These are phyloP conservation scores for Conticribra weissflogii DNA, from an alignment of 108 stramenopile species.

Conservation along the genomic window DNA sequence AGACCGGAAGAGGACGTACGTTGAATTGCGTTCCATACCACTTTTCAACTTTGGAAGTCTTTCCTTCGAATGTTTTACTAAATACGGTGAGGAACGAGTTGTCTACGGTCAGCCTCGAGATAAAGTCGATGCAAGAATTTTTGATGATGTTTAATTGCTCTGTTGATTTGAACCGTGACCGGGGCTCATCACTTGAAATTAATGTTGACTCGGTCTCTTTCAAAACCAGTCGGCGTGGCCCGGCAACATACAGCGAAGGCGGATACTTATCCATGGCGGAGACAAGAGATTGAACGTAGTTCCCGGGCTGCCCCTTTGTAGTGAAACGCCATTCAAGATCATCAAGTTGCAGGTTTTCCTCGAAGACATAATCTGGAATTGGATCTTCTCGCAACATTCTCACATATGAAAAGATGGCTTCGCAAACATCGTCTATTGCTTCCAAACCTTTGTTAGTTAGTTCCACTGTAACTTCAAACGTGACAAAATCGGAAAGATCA, in stretches of 20 bases:
- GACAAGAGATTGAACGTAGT: constrained; percentile 69
- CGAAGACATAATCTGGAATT: constrained; percentile 74
- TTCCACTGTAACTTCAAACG: constrained; percentile 80
- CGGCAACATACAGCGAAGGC: constrained; percentile 68
- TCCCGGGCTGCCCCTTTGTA: constrained; percentile 58
- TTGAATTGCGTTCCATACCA: constrained; percentile 88
- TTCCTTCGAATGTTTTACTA: constrained; percentile 71
- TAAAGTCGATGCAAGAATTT: constrained; percentile 34
- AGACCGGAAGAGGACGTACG: constrained; percentile 51
- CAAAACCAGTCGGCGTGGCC: constrained; percentile 76
- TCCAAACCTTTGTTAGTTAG: constrained; percentile 78
- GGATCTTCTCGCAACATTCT: constrained; percentile 58
- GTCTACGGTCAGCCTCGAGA: constrained; percentile 67
- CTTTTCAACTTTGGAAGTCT: constrained; percentile 66
- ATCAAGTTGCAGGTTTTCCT: constrained; percentile 76
- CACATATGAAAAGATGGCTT: constrained; percentile 77
- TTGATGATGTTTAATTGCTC: constrained; percentile 59
- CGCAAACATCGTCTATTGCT: constrained; percentile 66
- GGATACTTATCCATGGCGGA: constrained; percentile 72
- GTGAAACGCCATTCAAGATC: constrained; percentile 82
- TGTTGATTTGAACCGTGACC: constrained; percentile 57
- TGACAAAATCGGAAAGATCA: constrained; percentile 79
- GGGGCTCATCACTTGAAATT: constrained; percentile 52
- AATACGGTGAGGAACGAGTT: constrained; percentile 75
- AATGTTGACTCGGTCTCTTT: constrained; percentile 35